These are phyloP conservation scores for Castanea sativa DNA, from an alignment of 306 rosid species.

Conservation along the genomic window DNA sequence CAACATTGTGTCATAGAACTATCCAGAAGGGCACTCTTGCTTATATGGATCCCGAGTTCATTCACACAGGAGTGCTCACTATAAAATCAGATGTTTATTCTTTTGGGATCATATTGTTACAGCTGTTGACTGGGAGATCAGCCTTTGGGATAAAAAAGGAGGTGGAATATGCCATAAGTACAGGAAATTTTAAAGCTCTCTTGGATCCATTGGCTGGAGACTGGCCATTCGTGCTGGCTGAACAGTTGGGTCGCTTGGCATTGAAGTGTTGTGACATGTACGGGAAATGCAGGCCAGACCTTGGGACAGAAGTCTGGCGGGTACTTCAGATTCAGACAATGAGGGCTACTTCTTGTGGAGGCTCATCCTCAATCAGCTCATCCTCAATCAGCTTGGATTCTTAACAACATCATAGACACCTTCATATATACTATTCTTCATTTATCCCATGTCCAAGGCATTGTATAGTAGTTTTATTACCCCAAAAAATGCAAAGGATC, in stretches of 20 bases:
- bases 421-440: constrained; percentile 8
- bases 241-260: constrained; percentile 45
- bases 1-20: constrained; percentile 26
- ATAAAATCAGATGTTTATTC: constrained; percentile 54
- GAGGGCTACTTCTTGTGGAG: constrained; percentile 44
- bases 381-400: constrained; percentile 37
- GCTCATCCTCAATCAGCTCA: constrained; percentile 31
- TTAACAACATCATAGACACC: constrained; percentile 40
- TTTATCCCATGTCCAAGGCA: not conserved
- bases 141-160: constrained; percentile 38
- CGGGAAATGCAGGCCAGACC: constrained; percentile 45
- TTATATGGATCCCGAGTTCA: constrained; percentile 53
- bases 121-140: constrained; percentile 41
- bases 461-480: no score
- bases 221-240: constrained; percentile 58
- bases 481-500: no score
- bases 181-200: constrained; percentile 37
- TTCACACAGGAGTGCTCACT: constrained; percentile 45
- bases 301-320: constrained; percentile 48
- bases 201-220: constrained; percentile 56
- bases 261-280: constrained; percentile 46
- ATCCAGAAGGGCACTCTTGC: constrained; percentile 40
- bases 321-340: constrained; percentile 54
- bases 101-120: constrained; percentile 47
- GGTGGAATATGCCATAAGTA: constrained; percentile 34